Base-by-base conservation (phyloP, 1,284 basidiomycete genomes). In the Rhodotorula glutinis region DNA sequence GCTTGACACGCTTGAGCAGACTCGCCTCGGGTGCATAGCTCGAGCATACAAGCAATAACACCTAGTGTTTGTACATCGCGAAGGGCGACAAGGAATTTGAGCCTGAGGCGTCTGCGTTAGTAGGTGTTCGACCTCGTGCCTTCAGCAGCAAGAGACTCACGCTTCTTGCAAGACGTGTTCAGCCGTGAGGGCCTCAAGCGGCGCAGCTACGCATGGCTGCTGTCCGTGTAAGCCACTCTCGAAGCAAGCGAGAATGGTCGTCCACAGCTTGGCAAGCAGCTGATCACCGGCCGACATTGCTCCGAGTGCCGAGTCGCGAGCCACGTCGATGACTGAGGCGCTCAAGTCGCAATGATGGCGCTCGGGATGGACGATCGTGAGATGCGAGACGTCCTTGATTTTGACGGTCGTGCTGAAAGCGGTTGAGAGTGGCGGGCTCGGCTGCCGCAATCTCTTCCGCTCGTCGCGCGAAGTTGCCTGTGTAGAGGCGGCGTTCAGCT, bases 21-120 rank as follows among this genome's bases (percentile, higher is more conserved):
- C 66, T 25, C 27, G 70, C 66, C 57, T 25, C 72, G 58, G 3
- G 64, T 60, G 30, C 65, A 66, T 0, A 65, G 60, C 53, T 76
- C 75, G 44, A 92, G 79, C 25, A 91, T 77, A 55, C 86, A 82
- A 0, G 89, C 83, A 0, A 92, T 75, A 81, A 93, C 87, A 0
- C 88, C 89, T 5, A 94, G 82, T 81, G 91, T 87, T 75, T 93
- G 90, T 0, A 92, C 78, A 75, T 94, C 90, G 72, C 85, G 92
- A 65, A 52, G 63, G 52, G 66, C 41, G 25, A 66, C 77, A 1
- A 86, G 77, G 27, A 84, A 62, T 25, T 75, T 51, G 77, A 78
- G 46, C 70, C 77, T 41, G 80, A 79, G 52, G 65, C 17, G 58
- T 56, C 62, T 78, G 76, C 11, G 33, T 38, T 11, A 38, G 33